Evolutionary conservation across 176 grass and related monocot genomes (phyloP).

Genomic region (Ensete glaucum): DNA sequence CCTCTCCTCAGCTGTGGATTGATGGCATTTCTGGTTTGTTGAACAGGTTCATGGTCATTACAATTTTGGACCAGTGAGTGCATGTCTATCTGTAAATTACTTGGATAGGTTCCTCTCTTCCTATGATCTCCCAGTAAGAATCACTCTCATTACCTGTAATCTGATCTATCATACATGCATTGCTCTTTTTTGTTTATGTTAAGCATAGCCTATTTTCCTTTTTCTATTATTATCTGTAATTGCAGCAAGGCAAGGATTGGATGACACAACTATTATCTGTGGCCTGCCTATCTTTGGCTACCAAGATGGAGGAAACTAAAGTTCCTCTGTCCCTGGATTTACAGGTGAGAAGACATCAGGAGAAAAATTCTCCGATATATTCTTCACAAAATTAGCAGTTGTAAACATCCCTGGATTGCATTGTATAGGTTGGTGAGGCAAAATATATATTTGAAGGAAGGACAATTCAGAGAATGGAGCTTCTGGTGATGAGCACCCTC

Average conservation of each 20-base stretch:
- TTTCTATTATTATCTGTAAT: not conserved
- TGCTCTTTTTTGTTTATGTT: not conserved
- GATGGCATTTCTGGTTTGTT: not conserved
- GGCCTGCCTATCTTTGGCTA: not conserved
- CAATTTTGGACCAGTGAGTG: not conserved
- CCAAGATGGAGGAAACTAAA: not conserved
- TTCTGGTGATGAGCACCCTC: conserved; percentile 72
- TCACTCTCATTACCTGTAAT: not conserved
- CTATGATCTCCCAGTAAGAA: not conserved
- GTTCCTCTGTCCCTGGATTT: not conserved
- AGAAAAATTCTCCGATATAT: not conserved
- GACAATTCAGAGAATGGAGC: conserved; percentile 89
- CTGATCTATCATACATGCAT: not conserved
- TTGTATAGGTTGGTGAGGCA: conserved; percentile 42
- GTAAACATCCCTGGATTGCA: conserved; percentile 5
- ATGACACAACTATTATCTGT: not conserved
- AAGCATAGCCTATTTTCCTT: not conserved
- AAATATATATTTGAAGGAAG: conserved; percentile 59
- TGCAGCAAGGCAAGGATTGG: not conserved
- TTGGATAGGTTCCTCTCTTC: conserved; percentile 2
- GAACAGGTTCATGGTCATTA: not conserved
- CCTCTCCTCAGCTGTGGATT: not conserved
- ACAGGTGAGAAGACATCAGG: not conserved
- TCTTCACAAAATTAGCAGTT: conserved; percentile 1
- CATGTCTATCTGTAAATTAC: not conserved